These are phyloP conservation scores for Neurospora tetrasperma DNA, from an alignment of 495 filamentous ascomycete species.

Conservation along the genomic window DNA sequence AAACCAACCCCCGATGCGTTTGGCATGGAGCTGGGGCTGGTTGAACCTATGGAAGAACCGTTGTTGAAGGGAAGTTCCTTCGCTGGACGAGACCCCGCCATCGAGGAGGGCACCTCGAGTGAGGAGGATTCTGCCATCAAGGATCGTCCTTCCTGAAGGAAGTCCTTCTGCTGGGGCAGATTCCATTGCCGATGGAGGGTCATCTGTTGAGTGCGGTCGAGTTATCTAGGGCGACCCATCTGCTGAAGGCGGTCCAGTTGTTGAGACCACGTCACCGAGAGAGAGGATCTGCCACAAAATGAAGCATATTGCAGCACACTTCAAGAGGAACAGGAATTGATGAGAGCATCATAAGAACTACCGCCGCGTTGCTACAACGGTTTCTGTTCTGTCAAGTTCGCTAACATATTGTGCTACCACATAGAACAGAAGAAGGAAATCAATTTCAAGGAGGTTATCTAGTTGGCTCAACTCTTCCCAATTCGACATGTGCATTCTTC, in stretches of 20 bases:
- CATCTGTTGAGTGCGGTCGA: neutral
- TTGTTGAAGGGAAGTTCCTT: neutral
- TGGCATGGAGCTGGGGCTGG: constrained; percentile 58
- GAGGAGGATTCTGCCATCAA: neutral
- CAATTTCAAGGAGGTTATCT: neutral
- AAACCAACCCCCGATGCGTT: constrained; percentile 65
- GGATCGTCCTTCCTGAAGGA: neutral
- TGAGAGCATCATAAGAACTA: neutral
- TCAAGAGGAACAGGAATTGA: neutral
- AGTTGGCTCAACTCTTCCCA: neutral
- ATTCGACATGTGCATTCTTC: neutral
- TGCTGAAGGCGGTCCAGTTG: neutral
- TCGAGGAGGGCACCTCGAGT: neutral
- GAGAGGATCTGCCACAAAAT: neutral
- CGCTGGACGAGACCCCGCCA: neutral
- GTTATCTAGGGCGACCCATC: neutral
- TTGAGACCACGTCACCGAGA: neutral
- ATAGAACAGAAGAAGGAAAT: neutral
- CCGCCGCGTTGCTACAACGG: neutral
- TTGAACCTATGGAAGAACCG: neutral
- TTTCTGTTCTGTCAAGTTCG: neutral
- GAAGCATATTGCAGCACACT: neutral
- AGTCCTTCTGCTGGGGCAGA: neutral
- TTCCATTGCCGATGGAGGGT: neutral
- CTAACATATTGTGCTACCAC: neutral